Evolutionary conservation across 345 rosid genomes (phyloP), one percentile per base, ranked within the genome.

Genomic region (Gossypium australe): DNA sequence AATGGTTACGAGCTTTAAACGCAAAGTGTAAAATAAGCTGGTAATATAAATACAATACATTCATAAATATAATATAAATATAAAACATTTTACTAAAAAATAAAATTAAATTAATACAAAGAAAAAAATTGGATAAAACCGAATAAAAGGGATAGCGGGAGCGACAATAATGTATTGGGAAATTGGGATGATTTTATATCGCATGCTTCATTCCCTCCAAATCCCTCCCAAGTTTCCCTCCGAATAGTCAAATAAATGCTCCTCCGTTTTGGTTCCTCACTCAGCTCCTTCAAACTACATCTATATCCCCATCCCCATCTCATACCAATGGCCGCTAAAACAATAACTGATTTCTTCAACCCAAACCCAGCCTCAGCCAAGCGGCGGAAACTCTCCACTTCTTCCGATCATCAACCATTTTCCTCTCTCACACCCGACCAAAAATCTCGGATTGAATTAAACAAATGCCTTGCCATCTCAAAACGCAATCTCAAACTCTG

Each of bases 401-500:
- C n/a, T 9, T 29, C 89, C 8, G 60, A 75, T 17, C 73, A 81
- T 45, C 76, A 2, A 9, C 24, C 83, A 7, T 20, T 22, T 3
- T 67, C 82, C 72, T 64, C 67, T 41, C 89, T 94, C 63, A 85
- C 94, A 3, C 45, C 85, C 2, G 79, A 83, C 27, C 94, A 90
- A 73, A 61, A 74, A 70, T 72, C 85, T 43, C 97, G 94, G 76
- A 75, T 85, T 43, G 90, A 92, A 20, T 67, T 86, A 73, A 92
- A 87, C 87, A 86, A 80, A 69, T 79, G 71, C 56, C 88, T 89
- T 8, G 94, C 97, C 49, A 89, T 78, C 67, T 87, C 94, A 27
- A 91, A 84, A 64, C 90, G 90, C 0, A 92, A 89, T 84, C 85
- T 86, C 85, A 86, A 87, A 73, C 71, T 83, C 69, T 93, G 96